Percentiles rank a stretch among this genome's conserved stretches.
phyloP scores from a whole-genome alignment of 192 early-diverging fungal species.

The Gigaspora rosea region DNA sequence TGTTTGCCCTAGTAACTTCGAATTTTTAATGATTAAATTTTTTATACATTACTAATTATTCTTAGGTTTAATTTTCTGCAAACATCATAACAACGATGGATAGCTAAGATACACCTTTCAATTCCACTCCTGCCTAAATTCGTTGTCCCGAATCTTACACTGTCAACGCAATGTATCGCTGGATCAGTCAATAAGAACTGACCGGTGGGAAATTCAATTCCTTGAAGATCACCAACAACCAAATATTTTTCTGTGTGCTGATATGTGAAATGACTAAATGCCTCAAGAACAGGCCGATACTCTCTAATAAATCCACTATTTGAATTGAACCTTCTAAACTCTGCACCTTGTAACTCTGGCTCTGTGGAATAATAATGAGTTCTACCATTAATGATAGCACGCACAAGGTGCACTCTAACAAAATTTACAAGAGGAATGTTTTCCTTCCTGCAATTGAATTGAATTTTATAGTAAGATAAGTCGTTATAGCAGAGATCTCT shows the following conservation, averaged over 20 bases:
- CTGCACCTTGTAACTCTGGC: background rate
- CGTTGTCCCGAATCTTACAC: background rate
- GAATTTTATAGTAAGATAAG: conserved; percentile 15
- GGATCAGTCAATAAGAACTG: background rate
- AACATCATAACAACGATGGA: conserved; percentile 7
- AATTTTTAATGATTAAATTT: too few relatives aligned
- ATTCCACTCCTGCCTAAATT: conserved; percentile 7
- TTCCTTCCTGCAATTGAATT: conserved; percentile 8
- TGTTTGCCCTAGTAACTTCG: too few relatives aligned
- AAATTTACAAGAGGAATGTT: conserved; percentile 7
- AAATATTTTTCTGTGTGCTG: conserved; percentile 16
- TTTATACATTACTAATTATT: background rate
- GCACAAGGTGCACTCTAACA: conserved; percentile 1
- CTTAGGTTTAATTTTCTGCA: background rate
- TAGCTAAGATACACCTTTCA: background rate
- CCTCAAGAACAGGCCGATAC: background rate
- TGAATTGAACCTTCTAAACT: conserved; percentile 13
- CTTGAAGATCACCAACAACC: conserved; percentile 23
- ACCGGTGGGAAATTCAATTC: background rate
- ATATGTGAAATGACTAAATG: conserved; percentile 28
- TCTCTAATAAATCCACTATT: conserved; percentile 17
- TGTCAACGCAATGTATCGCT: background rate
- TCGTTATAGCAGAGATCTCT: conserved; percentile 12
- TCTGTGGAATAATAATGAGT: background rate
- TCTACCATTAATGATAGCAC: background rate